Evolutionary conservation across 2,329 filamentous ascomycete genomes (phyloP), one percentile per base, ranked within the genome.

Genomic region (Phaeosphaeriaceae sp.): DNA sequence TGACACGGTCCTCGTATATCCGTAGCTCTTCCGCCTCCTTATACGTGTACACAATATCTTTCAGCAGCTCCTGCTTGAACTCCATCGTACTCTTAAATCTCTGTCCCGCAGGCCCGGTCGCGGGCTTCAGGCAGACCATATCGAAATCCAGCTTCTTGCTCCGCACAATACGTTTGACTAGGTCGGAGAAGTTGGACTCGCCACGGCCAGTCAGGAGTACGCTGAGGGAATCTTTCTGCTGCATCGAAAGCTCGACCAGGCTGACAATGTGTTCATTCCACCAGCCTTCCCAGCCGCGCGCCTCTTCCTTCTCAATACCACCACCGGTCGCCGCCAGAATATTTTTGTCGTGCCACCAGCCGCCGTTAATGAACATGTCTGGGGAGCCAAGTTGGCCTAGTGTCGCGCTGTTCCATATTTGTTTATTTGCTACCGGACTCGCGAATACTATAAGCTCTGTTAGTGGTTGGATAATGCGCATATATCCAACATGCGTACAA

Each of bases 311-410:
- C 42, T 90, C 90, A 5, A 87, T 71, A 13, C 94, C 94, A 48
- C 91, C 83, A 43, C 94, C 94, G 1, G 92, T 96, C 2, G 92
- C 87, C 9, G 88, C 85, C 18, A 99, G 85, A 54, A 99, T 92
- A 56, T 85, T 85, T 35, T 85, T 83, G 68, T 97, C 92, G 74
- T 99, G 94, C 94, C 94, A 99, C 94, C 94, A 99, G 55, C 93
- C 92, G 58, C 92, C 93, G 60, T 88, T 89, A 54, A 86, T 78
- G 62, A 97, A 90, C 43, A 83, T 81, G 58, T 95, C 89, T 58
- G 89, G 87, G 38, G 81, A 86, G 52, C 89, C 86, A 9, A 99
- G 80, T 52, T 86, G 82, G 39, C 91, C 90, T 41, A 96, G 85
- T 0, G 91, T 93, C 26, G 81, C 79, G 1, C 84, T 83, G 59